A percentile compares a stretch with the other conserved stretches of the same genome.
Evolutionary conservation across 1,284 basidiomycete genomes (phyloP).

Genomic region (Blastosporella zonata): DNA sequence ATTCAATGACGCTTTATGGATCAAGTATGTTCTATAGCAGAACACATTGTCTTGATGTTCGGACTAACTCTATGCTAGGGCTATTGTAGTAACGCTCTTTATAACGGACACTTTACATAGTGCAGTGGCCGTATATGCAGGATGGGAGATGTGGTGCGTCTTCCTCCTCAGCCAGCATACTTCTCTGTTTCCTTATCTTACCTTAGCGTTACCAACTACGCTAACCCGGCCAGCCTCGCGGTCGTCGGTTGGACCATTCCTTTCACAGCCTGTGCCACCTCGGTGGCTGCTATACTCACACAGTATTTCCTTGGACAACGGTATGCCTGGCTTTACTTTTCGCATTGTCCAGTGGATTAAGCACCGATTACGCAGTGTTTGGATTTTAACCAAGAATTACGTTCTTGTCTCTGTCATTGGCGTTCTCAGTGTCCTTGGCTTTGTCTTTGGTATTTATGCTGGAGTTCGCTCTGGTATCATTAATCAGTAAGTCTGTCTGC

Average conservation of each 20-base stretch:
- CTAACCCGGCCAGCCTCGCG: slow-evolving; percentile 31
- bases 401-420: slow-evolving; percentile 29
- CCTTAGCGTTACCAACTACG: slow-evolving; percentile 36
- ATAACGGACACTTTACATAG: slow-evolving; percentile 41
- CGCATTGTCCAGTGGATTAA: background rate
- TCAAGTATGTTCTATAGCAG: slow-evolving; percentile 27
- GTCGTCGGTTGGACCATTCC: slow-evolving; percentile 38
- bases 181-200: background rate
- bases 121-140: slow-evolving; percentile 35
- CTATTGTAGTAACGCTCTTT: slow-evolving; percentile 35
- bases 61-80: slow-evolving; percentile 22
- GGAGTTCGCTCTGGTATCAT: slow-evolving; percentile 35
- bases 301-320: slow-evolving; percentile 40
- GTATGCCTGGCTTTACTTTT: slow-evolving; percentile 18
- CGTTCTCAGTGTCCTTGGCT: slow-evolving; percentile 29
- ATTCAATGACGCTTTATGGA: slow-evolving; percentile 38
- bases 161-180: background rate
- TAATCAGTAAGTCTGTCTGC: slow-evolving; percentile 26
- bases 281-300: slow-evolving; percentile 37
- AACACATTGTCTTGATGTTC: background rate
- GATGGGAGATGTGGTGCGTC: slow-evolving; percentile 35
- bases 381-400: slow-evolving; percentile 31
- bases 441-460: slow-evolving; percentile 33
- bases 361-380: slow-evolving; percentile 21
- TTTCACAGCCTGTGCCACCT: slow-evolving; percentile 38